Evolutionary conservation across 2,329 filamentous ascomycete species (phyloP).

Genomic region (Xylaria sp.): DNA sequence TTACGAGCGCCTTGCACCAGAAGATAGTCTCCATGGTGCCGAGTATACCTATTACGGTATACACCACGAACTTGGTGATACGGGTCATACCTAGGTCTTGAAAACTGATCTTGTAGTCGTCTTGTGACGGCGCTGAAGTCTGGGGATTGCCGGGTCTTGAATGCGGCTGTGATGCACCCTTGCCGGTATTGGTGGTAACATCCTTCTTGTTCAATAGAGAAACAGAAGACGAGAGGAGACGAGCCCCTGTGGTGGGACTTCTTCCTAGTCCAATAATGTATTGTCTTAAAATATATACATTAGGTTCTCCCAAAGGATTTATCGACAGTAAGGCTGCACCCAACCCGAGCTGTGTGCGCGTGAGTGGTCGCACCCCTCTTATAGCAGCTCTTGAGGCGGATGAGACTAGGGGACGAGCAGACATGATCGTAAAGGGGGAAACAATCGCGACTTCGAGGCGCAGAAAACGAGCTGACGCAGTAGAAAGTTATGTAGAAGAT

Average conservation of each 20-base stretch:
- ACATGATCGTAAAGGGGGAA: background rate
- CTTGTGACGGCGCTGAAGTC: slow-evolving; percentile 14
- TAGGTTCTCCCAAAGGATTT: background rate
- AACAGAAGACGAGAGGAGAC: slow-evolving; percentile 11
- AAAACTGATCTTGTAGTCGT: slow-evolving; percentile 41
- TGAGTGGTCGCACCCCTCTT: slow-evolving; percentile 16
- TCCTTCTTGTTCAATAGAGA: slow-evolving; percentile 6
- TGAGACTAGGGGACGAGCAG: background rate
- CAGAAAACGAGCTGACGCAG: background rate
- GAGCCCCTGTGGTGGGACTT: background rate
- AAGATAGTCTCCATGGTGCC: slow-evolving; percentile 51
- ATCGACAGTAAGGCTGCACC: background rate
- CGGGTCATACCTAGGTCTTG: slow-evolving; percentile 46
- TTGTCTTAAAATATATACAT: background rate
- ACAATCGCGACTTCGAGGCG: background rate
- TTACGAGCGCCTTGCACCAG: slow-evolving; percentile 44
- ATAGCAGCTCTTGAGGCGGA: background rate
- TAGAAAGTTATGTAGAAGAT: background rate
- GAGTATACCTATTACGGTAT: slow-evolving; percentile 45
- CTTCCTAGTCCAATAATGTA: background rate
- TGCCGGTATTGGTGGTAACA: background rate
- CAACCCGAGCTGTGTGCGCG: background rate
- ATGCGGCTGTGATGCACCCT: slow-evolving; percentile 2
- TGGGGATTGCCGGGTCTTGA: background rate
- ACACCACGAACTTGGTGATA: slow-evolving; percentile 45